Conservation (phyloP, 2,329 filamentous ascomycete genomes). For the Fusarium sp. region DNA sequence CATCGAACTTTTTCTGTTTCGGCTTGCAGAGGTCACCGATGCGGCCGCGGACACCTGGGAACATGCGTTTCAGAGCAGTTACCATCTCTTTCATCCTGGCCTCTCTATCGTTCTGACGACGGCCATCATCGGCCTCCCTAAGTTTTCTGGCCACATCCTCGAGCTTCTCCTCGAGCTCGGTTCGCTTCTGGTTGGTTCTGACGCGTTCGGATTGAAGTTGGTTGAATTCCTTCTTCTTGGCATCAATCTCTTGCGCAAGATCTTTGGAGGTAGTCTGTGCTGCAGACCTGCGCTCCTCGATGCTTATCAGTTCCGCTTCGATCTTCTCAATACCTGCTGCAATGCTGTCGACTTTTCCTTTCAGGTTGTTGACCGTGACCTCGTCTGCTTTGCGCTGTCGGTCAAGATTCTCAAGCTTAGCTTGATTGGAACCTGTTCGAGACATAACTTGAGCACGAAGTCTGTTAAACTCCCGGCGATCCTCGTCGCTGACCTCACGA, state of each 20-base stretch:
- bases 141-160: conserved; percentile 84
- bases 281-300: conserved; percentile 75
- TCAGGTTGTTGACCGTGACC: conserved; percentile 89
- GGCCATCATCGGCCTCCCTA: conserved; percentile 86
- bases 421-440: conserved; percentile 82
- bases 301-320: conserved; percentile 75
- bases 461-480: conserved; percentile 89
- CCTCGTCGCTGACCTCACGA: conserved; percentile 84
- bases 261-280: conserved; percentile 74
- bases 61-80: conserved; percentile 87
- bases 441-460: conserved; percentile 88
- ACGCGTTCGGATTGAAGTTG: conserved; percentile 85
- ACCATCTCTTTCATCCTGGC: conserved; percentile 84
- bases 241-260: conserved; percentile 80
- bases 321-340: conserved; percentile 80
- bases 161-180: conserved; percentile 92
- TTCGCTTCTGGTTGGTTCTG: conserved; percentile 82
- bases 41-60: conserved; percentile 89
- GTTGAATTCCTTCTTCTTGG: conserved; percentile 92
- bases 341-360: conserved; percentile 85
- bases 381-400: conserved; percentile 93
- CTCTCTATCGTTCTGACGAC: conserved; percentile 87
- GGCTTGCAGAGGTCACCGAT: conserved; percentile 93
- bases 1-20: conserved; percentile 96
- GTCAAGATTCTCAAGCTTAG: conserved; percentile 85